A percentile compares a stretch with the other conserved stretches of the same genome.
Conservation (phyloP, 768 basidiomycete genomes). For the Leccinum variicolor region DNA sequence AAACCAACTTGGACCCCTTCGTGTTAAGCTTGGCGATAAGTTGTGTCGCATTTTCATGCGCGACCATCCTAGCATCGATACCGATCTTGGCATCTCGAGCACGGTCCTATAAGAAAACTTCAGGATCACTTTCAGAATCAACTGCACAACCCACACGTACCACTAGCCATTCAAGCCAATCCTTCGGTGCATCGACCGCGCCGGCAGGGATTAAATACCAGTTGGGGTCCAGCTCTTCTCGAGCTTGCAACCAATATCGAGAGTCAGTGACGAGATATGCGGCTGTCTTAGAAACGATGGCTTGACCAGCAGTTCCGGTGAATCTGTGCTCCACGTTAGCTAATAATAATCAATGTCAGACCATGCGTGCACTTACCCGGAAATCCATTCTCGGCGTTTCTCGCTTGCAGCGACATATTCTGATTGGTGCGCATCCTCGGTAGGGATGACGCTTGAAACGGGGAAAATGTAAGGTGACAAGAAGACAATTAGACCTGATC, state of each 20-base stretch:
- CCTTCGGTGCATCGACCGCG: constrained; percentile 48
- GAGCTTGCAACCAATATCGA: constrained; percentile 81
- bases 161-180: constrained; percentile 80
- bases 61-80: constrained; percentile 81
- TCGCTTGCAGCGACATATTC: constrained; percentile 79
- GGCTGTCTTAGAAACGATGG: constrained; percentile 58
- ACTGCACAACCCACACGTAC: constrained; percentile 37
- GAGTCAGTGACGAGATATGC: constrained; percentile 81
- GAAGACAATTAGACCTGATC: not conserved
- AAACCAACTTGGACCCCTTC: constrained; percentile 65
- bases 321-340: constrained; percentile 42
- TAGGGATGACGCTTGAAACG: constrained; percentile 61
- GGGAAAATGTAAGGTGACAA: constrained; percentile 7
- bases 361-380: constrained; percentile 51
- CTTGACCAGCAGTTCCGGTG: constrained; percentile 65
- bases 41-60: constrained; percentile 63
- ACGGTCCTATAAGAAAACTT: constrained; percentile 33
- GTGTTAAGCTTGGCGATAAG: constrained; percentile 54
- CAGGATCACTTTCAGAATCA: not conserved
- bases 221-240: constrained; percentile 62
- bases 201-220: constrained; percentile 71
- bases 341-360: constrained; percentile 23
- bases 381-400: constrained; percentile 74
- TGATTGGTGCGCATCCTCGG: constrained; percentile 79
- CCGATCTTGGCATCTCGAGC: constrained; percentile 56